Base-by-base conservation (phyloP, 345 rosid genomes). In the Eucalyptus dawsonii region DNA sequence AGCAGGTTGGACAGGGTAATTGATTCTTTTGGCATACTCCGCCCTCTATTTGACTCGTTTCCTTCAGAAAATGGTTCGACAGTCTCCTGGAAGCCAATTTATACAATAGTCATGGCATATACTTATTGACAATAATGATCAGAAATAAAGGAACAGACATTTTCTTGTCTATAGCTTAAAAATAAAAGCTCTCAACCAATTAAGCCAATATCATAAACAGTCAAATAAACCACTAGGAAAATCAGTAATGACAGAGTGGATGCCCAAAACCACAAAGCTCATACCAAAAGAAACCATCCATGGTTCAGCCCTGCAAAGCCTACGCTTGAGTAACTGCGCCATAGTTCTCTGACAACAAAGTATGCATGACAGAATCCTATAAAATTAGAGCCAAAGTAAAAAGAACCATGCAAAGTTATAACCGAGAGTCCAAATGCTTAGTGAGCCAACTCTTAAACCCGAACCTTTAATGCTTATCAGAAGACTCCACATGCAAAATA, bases 1-100 rank as follows among this genome's bases (percentile, higher is more conserved):
- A 98, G 92, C 89, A 96, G 87, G 90, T 95, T 93, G 62, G 96
- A 94, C 89, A 98, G 50, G 6, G 92, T 88, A 90, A 95, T 16
- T 89, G 90, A 94, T 54, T 94, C 91, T 54, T 87, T 90, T 1
- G 88, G 88, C 11, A 88, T 87, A 50, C 76, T 92, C 87, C 88
- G 92, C 85, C 95, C 93, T 91, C 94, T 90, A 86, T 89, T 93
- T 34, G 91, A 91, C 87, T 86, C 93, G 51, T 91, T 90, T 58
- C 85, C 93, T 50, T 93, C 95, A 8, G 92, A 88, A 16, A 92
- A 47, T 45, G 91, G 90, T 87, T 89, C 95, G n/a, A 93, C 97
- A 86, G 92, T 91, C 91, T 96, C 99, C 99, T 98, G 94, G 93
- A 94, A 86, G 80, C 85, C 67, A 72, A 19, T 69, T 65, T 37